These are phyloP conservation scores for Microthlaspi erraticum DNA, from an alignment of 345 rosid species.

Conservation along the genomic window DNA sequence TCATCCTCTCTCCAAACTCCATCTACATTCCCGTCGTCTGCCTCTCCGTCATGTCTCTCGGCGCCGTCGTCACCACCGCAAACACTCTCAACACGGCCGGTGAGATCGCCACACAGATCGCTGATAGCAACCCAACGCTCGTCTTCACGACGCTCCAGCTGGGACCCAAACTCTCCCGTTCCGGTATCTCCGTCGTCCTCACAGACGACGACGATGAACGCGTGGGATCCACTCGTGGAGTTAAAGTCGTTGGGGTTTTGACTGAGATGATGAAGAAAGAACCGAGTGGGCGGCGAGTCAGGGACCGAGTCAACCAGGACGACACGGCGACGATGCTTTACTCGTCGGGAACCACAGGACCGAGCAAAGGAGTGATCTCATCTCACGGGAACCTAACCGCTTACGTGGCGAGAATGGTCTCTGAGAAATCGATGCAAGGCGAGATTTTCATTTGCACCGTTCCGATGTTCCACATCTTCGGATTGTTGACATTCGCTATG, in stretches of 20 bases:
- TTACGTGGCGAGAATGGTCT: slow-evolving; percentile 53
- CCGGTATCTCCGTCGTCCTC: slow-evolving; percentile 54
- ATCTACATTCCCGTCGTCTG: slow-evolving; percentile 71
- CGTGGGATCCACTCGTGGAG: neutral
- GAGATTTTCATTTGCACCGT: slow-evolving; percentile 68
- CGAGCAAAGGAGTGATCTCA: slow-evolving; percentile 80
- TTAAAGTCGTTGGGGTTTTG: slow-evolving; percentile 49
- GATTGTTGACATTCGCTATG: slow-evolving; percentile 59
- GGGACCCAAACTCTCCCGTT: slow-evolving; percentile 55
- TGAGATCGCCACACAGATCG: slow-evolving; percentile 71
- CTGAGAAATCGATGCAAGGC: slow-evolving; percentile 53
- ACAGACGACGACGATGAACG: slow-evolving; percentile 37
- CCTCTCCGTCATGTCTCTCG: slow-evolving; percentile 83
- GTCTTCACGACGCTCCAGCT: slow-evolving; percentile 64
- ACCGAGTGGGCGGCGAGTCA: slow-evolving; percentile 44
- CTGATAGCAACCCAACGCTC: slow-evolving; percentile 63
- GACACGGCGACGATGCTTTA: slow-evolving; percentile 82
- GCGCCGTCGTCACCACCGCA: slow-evolving; percentile 82
- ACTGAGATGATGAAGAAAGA: slow-evolving; percentile 53
- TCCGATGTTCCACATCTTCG: slow-evolving; percentile 87
- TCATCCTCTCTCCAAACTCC: slow-evolving; percentile 84
- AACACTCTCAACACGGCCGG: slow-evolving; percentile 80
- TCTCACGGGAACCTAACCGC: slow-evolving; percentile 72
- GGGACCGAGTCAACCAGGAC: slow-evolving; percentile 62
- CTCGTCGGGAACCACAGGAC: slow-evolving; percentile 90